Conservation (phyloP, 2,329 filamentous ascomycete genomes). For the Trichoderma guizhouense region DNA sequence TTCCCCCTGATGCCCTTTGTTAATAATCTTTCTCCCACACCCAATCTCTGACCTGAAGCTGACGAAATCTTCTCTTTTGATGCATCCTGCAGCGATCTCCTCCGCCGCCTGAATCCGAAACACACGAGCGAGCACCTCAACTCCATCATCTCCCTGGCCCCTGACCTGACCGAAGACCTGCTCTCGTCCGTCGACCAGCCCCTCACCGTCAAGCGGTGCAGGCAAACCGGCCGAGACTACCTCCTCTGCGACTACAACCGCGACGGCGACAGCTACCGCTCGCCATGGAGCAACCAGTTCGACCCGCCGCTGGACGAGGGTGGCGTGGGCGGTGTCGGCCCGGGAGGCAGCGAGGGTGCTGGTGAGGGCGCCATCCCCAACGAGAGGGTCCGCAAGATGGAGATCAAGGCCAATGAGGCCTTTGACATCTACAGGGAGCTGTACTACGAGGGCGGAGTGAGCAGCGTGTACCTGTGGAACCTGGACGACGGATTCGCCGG, state of each 20-base stretch:
- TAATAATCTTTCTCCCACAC: neutral
- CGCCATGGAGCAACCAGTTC: conserved; percentile 99
- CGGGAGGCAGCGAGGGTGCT: conserved; percentile 55
- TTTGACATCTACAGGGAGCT: conserved; percentile 96
- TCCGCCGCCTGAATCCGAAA: conserved; percentile 94
- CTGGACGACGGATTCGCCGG: conserved; percentile 96
- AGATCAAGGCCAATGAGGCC: conserved; percentile 88
- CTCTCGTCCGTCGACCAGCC: conserved; percentile 97
- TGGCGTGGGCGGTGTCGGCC: conserved; percentile 51
- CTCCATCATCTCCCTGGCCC: conserved; percentile 81
- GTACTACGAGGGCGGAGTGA: conserved; percentile 95
- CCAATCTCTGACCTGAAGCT: neutral
- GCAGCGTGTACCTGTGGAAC: conserved; percentile 97
- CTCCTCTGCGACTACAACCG: conserved; percentile 99
- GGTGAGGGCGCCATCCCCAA: conserved; percentile 83
- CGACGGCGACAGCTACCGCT: conserved; percentile 95
- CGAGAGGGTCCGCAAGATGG: conserved; percentile 88
- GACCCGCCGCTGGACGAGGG: conserved; percentile 77
- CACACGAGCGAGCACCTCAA: conserved; percentile 85
- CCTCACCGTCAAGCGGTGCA: conserved; percentile 79
- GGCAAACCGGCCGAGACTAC: conserved; percentile 88
- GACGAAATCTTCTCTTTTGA: neutral
- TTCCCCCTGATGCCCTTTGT: neutral
- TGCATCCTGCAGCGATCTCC: conserved; percentile 70
- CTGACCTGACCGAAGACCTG: conserved; percentile 92